Conservation (phyloP, 768 basidiomycete genomes). For the Lactarius hatsudake region DNA sequence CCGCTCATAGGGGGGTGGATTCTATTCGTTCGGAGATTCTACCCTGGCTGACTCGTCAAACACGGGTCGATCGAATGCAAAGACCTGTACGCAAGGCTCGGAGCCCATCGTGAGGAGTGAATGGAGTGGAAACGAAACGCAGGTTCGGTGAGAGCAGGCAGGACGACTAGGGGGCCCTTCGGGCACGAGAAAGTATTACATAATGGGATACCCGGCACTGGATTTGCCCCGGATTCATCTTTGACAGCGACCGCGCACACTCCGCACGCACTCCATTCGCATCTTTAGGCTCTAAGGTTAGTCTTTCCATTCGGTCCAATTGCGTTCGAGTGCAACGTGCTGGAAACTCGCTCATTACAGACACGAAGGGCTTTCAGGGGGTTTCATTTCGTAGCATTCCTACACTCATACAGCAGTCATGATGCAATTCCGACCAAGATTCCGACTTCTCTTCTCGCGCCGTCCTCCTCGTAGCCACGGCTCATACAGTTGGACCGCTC, state of each 20-base stretch:
- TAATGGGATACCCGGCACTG: neutral
- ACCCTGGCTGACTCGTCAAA: neutral
- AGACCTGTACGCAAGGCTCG: neutral
- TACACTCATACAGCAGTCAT: neutral
- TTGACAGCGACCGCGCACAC: neutral
- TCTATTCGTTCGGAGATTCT: neutral
- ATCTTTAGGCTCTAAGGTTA: neutral
- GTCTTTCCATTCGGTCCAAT: neutral
- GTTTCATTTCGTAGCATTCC: neutral
- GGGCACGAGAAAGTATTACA: neutral
- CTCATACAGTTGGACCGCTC: neutral
- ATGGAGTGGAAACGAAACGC: neutral
- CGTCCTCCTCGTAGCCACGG: neutral
- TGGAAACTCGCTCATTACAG: neutral
- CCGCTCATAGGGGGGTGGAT: neutral
- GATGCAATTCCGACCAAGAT: neutral
- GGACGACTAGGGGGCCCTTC: neutral
- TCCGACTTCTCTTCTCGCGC: neutral
- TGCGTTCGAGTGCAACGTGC: conserved; percentile 9
- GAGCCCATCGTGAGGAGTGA: neutral
- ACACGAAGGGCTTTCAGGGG: neutral
- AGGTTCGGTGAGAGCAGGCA: neutral
- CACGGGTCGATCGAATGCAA: neutral
- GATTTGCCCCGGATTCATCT: neutral
- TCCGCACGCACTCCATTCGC: neutral